Conservation (phyloP, 768 basidiomycete genomes). For the Macrolepiota albuminosa region DNA sequence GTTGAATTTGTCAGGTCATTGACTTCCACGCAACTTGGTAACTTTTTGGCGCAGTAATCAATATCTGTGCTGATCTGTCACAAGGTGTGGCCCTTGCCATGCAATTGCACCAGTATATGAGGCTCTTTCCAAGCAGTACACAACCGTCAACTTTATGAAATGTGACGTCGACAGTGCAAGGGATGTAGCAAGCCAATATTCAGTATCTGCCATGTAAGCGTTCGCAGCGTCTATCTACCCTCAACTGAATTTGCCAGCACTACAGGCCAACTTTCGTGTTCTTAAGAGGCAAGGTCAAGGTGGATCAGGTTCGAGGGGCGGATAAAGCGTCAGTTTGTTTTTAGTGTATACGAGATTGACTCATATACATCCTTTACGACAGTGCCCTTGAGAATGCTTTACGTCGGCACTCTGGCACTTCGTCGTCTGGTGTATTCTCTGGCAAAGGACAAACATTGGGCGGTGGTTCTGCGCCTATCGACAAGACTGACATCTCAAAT, state of each 20-base stretch:
- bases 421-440: slow-evolving; percentile 47
- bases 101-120: slow-evolving; percentile 76
- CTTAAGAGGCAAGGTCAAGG: slow-evolving; percentile 58
- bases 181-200: slow-evolving; percentile 63
- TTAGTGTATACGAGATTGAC: neutral
- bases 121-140: slow-evolving; percentile 61
- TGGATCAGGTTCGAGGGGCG: slow-evolving; percentile 73
- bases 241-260: neutral
- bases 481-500: slow-evolving; percentile 29
- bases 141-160: slow-evolving; percentile 76
- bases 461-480: slow-evolving; percentile 35
- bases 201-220: slow-evolving; percentile 68
- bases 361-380: neutral
- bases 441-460: slow-evolving; percentile 76
- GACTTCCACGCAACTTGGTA: slow-evolving; percentile 87
- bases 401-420: slow-evolving; percentile 41
- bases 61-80: slow-evolving; percentile 9
- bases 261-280: slow-evolving; percentile 83
- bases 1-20: slow-evolving; percentile 49
- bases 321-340: slow-evolving; percentile 47
- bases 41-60: slow-evolving; percentile 7
- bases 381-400: slow-evolving; percentile 63
- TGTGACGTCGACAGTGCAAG: slow-evolving; percentile 70
- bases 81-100: slow-evolving; percentile 88
- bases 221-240: neutral